Conservation (phyloP, 2,329 filamentous ascomycete species). For the Neofusicoccum cordaticola region DNA sequence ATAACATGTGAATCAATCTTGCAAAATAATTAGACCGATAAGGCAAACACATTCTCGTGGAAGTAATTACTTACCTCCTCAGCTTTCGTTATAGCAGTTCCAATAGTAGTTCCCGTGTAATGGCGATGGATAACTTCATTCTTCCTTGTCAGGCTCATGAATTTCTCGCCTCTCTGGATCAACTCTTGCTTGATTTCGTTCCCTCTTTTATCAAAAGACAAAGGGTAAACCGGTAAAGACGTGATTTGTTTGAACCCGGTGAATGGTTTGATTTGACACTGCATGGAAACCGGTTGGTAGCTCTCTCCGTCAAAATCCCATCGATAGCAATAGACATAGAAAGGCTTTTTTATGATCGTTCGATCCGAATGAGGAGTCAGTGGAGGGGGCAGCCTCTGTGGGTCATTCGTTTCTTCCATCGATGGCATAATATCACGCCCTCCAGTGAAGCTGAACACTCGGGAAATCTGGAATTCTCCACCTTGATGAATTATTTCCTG, state of each 20-base stretch:
- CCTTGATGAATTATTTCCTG: not conserved
- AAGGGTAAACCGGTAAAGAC: not conserved
- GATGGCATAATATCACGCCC: not conserved
- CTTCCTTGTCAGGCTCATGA: not conserved
- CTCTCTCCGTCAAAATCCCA: not conserved
- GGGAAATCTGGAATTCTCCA: not conserved
- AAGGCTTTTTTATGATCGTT: not conserved
- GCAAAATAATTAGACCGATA: not conserved
- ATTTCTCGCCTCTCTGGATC: not conserved
- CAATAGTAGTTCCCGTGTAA: not conserved
- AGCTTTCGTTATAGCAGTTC: not conserved
- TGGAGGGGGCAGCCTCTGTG: no score
- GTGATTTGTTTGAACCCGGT: not conserved
- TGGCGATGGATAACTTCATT: not conserved
- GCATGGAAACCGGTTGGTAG: not conserved
- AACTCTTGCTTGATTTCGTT: rapidly evolving
- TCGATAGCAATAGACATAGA: not conserved
- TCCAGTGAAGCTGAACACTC: not conserved
- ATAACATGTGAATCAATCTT: not conserved
- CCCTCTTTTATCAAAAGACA: not conserved
- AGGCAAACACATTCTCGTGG: not conserved
- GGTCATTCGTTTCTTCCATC: no score
- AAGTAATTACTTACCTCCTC: not conserved
- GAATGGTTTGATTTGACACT: not conserved
- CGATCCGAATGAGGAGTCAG: no score